phyloP scores from a whole-genome alignment of 495 filamentous ascomycete species.

The Aspergillus carlsbadensis region DNA sequence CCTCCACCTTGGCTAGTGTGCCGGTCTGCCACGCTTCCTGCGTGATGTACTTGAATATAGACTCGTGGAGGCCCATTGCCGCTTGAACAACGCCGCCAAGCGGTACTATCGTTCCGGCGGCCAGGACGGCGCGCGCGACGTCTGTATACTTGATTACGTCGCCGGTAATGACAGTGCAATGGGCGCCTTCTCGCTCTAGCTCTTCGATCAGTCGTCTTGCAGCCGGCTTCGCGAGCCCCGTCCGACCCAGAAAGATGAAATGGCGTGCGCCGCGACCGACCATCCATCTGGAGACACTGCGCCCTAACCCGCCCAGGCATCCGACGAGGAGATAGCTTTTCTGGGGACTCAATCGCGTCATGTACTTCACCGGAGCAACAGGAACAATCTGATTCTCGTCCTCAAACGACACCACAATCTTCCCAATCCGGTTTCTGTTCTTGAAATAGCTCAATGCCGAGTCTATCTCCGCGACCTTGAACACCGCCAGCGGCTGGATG shows the following conservation, averaged over 20 bases:
- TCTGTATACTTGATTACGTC: constrained; percentile 6
- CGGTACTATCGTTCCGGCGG: not conserved
- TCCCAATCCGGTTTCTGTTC: not conserved
- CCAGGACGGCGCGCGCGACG: constrained; percentile 8
- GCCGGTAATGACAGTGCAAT: constrained; percentile 11
- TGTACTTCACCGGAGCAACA: not conserved
- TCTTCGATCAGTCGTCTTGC: constrained; percentile 33
- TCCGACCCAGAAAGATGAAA: constrained; percentile 46
- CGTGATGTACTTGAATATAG: too few relatives aligned
- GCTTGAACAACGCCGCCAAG: constrained; percentile 30
- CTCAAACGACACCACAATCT: not conserved
- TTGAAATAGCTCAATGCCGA: not conserved
- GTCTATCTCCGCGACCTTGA: not conserved
- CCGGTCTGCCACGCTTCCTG: too few relatives aligned
- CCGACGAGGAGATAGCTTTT: constrained; percentile 44
- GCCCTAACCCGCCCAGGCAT: constrained; percentile 58
- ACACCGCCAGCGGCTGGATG: not conserved
- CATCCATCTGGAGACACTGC: constrained; percentile 56
- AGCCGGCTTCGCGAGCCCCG: constrained; percentile 8
- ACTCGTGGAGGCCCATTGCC: constrained; percentile 42
- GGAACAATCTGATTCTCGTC: not conserved
- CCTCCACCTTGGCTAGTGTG: too few relatives aligned
- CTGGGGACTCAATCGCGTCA: constrained; percentile 3
- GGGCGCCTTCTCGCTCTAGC: constrained; percentile 20
- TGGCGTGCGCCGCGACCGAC: constrained; percentile 52